phyloP scores from a whole-genome alignment of 148 eudicot species.

The Chenopodium quinoa region DNA sequence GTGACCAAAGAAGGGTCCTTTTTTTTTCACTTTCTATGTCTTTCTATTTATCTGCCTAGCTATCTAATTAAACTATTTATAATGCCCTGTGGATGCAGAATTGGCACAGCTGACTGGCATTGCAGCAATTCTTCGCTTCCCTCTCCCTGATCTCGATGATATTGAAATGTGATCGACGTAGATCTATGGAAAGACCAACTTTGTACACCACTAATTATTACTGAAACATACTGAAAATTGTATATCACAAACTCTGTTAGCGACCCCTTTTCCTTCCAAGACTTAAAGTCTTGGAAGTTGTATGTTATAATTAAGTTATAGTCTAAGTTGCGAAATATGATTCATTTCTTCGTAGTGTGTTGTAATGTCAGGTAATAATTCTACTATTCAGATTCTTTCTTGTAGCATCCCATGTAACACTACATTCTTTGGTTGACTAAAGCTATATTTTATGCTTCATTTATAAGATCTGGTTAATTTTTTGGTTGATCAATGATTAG shows the following conservation, averaged over 20 bases:
- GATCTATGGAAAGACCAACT: background rate
- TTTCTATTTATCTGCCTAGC: background rate
- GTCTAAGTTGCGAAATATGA: background rate
- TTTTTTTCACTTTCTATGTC: no score
- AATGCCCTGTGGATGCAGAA: constrained; percentile 43
- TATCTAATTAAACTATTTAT: background rate
- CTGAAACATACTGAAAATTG: background rate
- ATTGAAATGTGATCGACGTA: constrained; percentile 66
- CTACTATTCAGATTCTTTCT: background rate
- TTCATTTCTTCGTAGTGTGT: background rate
- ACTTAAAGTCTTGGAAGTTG: background rate
- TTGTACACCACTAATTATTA: background rate
- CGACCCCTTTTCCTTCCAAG: background rate
- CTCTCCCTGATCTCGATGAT: constrained; percentile 91
- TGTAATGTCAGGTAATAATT: background rate
- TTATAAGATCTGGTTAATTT: background rate
- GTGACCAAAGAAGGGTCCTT: background rate
- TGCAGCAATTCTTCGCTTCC: constrained; percentile 97
- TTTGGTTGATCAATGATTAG: background rate
- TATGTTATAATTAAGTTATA: background rate
- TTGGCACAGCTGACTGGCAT: constrained; percentile 88
- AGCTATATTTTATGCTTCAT: background rate
- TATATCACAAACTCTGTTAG: constrained; percentile 3
- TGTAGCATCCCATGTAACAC: constrained; percentile 5
- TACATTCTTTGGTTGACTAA: background rate